Evolutionary conservation across 2,329 filamentous ascomycete species (phyloP), one percentile per base, ranked within the genome.

Genomic region (Calonectria leucothoes): DNA sequence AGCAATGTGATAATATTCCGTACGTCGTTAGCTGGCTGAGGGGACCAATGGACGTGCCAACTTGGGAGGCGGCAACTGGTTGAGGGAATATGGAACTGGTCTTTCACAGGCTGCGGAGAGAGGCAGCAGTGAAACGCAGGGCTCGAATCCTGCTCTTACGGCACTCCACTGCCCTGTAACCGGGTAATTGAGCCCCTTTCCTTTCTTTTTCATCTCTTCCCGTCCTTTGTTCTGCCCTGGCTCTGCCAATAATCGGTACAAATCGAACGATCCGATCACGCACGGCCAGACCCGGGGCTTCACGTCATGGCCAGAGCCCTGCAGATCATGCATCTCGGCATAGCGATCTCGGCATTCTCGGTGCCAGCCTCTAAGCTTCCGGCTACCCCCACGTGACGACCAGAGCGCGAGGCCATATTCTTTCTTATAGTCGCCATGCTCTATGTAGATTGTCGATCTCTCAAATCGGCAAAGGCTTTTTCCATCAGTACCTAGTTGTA

Each of bases 281-380:
- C 52, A 69, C 66, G 66, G 66, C 66, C 33, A 49, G 37, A 15
- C 66, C 66, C 66, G 66, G 55, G 55, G 51, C 66, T 69, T 69
- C 66, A 69, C 66, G 66, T 69, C 66, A 69, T 69, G 66, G 51
- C n/a, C 37, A 37, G 42, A 37, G 39, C 52, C 55, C 37, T 68
- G 66, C 29, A 57, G 66, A 68, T 68, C 49, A 69, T 69, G 66
- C 55, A 69, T 69, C 55, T 69, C 66, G 66, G 66, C 66, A 63
- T 69, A 63, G 66, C 55, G 31, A 63, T 63, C 55, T 69, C 66
- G 66, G 66, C 66, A 69, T 49, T 63, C 48, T 69, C 55, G 42
- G 39, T 51, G 52, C 66, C 42, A 51, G 29, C 55, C 52, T 48
- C 29, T 69, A 8, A 61, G 17, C 17, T 59, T 69, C 31, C 31